A percentile compares a stretch with the other conserved stretches of the same genome.
These are phyloP conservation scores for Urtica urens DNA, from an alignment of 306 rosid genomes.

Conservation along the genomic window DNA sequence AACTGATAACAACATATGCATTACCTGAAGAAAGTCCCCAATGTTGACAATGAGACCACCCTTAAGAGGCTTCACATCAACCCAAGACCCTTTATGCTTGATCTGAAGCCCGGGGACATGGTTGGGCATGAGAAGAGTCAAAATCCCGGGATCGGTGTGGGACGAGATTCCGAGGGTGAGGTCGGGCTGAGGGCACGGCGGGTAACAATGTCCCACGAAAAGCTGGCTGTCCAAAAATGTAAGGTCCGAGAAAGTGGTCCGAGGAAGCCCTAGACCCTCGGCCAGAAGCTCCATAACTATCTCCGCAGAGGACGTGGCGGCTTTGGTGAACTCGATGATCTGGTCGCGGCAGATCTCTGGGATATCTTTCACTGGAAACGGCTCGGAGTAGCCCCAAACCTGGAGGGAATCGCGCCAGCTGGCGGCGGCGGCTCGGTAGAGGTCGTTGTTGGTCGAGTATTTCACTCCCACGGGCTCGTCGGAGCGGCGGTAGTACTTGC, in stretches of 20 bases:
- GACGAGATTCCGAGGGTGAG: conserved; percentile 11
- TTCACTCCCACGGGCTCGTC: conserved; percentile 15
- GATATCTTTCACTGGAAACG: conserved; percentile 3
- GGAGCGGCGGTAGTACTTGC: neutral
- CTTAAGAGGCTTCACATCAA: conserved; percentile 5
- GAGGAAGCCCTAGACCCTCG: conserved; percentile 30
- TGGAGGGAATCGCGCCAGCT: conserved; percentile 32
- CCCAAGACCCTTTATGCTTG: conserved; percentile 8
- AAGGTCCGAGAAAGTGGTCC: conserved; percentile 22
- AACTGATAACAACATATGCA: too few species aligned
- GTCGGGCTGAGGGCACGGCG: conserved; percentile 19
- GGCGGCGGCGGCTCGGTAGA: conserved; percentile 10
- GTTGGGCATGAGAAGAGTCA: conserved; percentile 17
- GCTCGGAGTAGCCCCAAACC: conserved; percentile 21
- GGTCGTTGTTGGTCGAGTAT: conserved; percentile 28
- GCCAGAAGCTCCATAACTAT: conserved; percentile 29
- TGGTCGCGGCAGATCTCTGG: conserved; percentile 19
- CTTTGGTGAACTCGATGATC: conserved; percentile 19
- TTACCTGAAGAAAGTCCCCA: conserved; percentile 19
- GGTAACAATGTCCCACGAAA: conserved; percentile 3
- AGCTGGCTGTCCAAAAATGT: conserved; percentile 4
- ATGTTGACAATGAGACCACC: conserved; percentile 11
- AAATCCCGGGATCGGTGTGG: conserved; percentile 11
- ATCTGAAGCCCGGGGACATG: conserved; percentile 12
- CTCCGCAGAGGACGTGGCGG: conserved; percentile 18